Conservation (phyloP, 805 yeast species). For the Saturnispora besseyi region DNA sequence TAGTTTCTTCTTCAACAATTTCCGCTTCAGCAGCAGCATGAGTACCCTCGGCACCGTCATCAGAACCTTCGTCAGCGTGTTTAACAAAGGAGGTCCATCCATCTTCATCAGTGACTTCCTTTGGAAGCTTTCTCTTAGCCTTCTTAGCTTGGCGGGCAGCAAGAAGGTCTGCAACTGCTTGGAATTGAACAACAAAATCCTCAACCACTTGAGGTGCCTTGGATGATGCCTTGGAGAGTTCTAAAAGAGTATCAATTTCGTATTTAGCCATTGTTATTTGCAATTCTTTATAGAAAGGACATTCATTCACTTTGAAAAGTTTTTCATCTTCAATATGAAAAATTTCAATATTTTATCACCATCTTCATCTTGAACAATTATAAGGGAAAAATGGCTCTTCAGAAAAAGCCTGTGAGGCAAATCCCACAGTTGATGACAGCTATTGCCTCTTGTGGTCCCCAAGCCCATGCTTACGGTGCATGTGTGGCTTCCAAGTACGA, state of each 20-base stretch:
- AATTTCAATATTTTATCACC: not conserved
- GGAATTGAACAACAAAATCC: conserved; percentile 3
- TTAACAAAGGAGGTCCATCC: conserved; percentile 70
- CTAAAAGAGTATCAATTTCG: conserved; percentile 3
- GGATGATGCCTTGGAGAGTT: not conserved
- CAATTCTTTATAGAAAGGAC: not conserved
- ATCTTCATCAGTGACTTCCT: conserved; percentile 58
- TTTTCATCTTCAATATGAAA: not conserved
- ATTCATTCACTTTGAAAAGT: not conserved
- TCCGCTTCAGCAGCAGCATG: conserved; percentile 26
- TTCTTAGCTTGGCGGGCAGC: conserved; percentile 5
- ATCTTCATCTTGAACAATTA: not conserved
- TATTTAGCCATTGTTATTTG: conserved; percentile 1
- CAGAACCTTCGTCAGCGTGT: conserved; percentile 27
- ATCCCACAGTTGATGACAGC: conserved; percentile 27
- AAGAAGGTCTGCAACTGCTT: conserved; percentile 6
- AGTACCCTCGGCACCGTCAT: conserved; percentile 35
- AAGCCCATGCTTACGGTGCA: conserved; percentile 39
- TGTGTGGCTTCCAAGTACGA: conserved; percentile 44
- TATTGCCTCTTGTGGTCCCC: conserved; percentile 22
- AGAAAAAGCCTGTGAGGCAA: conserved; percentile 23
- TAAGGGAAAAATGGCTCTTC: not conserved
- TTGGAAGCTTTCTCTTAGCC: conserved; percentile 29
- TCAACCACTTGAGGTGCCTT: conserved; percentile 4
- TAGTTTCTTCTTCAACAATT: conserved; percentile 32